A percentile compares a stretch with the other conserved stretches of the same genome.
These are phyloP conservation scores for Sedum album DNA, from an alignment of 164 flowering plant genomes.

Conservation along the genomic window DNA sequence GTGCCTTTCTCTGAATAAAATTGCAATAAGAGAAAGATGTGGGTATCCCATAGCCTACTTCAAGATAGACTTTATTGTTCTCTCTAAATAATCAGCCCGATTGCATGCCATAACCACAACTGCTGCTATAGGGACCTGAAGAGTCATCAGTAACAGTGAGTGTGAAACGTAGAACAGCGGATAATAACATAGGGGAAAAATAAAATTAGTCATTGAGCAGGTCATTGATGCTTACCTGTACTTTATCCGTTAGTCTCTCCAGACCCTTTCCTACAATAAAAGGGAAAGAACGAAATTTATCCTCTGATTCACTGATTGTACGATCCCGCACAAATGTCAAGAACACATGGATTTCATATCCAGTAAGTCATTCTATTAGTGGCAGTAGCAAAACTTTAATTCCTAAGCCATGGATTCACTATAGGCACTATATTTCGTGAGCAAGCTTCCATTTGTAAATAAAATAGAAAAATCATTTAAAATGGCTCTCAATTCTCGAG, in stretches of 20 bases:
- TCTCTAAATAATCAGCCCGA: slow-evolving; percentile 91
- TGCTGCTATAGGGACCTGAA: slow-evolving; percentile 82
- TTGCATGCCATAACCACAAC: slow-evolving; percentile 97
- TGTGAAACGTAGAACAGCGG: neutral
- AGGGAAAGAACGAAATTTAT: neutral
- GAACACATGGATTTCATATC: neutral
- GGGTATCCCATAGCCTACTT: slow-evolving; percentile 33
- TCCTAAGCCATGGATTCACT: no score
- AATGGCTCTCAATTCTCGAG: no score
- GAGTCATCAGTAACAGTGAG: slow-evolving; percentile 13
- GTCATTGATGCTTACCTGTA: slow-evolving; percentile 36
- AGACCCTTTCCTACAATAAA: slow-evolving; percentile 59
- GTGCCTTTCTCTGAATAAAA: neutral
- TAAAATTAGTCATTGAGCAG: neutral
- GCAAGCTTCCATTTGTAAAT: neutral
- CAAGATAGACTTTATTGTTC: slow-evolving; percentile 72
- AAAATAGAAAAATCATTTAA: neutral
- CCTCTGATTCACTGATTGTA: no score
- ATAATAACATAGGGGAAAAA: neutral
- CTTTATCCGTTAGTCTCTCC: slow-evolving; percentile 31
- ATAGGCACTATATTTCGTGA: neutral
- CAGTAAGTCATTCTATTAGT: no score
- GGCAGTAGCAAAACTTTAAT: no score
- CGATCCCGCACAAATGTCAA: neutral
- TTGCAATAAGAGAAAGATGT: slow-evolving; percentile 10